Evolutionary conservation across 331 rosid genomes (phyloP).

Genomic region (Arachis monticola): DNA sequence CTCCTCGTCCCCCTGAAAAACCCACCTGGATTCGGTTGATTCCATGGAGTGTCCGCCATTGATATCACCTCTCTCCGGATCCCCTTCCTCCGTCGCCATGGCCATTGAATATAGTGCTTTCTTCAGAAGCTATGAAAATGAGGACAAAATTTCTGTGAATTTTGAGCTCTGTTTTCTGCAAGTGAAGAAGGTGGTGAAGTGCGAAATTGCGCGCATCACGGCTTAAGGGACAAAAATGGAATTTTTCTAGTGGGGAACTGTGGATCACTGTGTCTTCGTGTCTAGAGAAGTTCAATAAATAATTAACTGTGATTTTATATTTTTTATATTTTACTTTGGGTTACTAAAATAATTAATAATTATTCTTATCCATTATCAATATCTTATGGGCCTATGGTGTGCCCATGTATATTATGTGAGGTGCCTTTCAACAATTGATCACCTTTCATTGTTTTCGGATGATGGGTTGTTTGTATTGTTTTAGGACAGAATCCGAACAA

Average conservation of each 20-base stretch:
- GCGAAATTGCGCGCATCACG: neutral
- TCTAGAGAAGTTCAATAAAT: neutral
- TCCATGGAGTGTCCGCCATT: constrained; percentile 67
- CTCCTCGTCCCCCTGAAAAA: constrained; percentile 81
- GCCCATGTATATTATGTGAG: no score
- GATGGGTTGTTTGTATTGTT: no score
- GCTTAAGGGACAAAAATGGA: neutral
- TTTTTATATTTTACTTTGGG: no score
- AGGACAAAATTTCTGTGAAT: neutral
- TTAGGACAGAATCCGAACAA: no score
- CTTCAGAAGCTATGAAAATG: neutral
- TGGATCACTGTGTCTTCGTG: neutral
- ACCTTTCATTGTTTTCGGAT: no score
- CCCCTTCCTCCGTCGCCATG: constrained; percentile 59
- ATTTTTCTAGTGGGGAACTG: neutral
- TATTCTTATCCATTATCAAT: no score
- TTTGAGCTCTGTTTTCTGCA: neutral
- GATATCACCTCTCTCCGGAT: constrained; percentile 49
- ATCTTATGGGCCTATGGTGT: no score
- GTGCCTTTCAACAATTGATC: no score
- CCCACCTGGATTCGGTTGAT: constrained; percentile 95
- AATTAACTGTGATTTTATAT: neutral
- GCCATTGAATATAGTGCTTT: constrained; percentile 23
- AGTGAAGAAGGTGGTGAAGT: constrained; percentile 1
- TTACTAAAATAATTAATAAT: no score